Conservation (phyloP, 257 asterid species). For the Penstemon eatonii region DNA sequence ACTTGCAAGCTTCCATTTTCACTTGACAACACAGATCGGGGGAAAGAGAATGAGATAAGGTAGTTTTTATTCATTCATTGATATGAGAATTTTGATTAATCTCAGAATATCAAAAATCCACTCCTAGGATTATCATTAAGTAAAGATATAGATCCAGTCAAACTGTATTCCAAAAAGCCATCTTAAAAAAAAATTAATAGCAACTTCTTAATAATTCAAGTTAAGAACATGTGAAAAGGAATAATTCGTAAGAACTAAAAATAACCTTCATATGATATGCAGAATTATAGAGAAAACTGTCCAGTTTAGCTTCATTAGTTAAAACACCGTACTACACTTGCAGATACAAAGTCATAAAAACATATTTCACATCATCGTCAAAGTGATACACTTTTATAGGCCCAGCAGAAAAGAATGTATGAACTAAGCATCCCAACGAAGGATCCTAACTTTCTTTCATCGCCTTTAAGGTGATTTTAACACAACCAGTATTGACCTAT, state of each 20-base stretch:
- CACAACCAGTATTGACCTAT: background rate
- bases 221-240: background rate
- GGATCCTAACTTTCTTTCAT: background rate
- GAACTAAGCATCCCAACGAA: background rate
- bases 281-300: background rate
- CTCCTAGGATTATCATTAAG: background rate
- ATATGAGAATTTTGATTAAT: background rate
- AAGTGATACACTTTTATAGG: background rate
- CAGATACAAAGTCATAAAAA: background rate
- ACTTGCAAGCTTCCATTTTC: background rate
- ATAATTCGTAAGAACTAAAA: background rate
- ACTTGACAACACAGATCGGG: background rate
- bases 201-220: background rate
- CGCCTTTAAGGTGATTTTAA: background rate
- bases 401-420: background rate
- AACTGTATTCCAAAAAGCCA: background rate
- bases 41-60: background rate
- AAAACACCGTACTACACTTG: background rate
- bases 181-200: background rate
- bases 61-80: background rate
- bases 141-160: background rate
- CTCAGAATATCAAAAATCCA: background rate
- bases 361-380: background rate
- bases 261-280: background rate
- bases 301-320: slow-evolving; percentile 11